Percentiles rank a stretch among this genome's conserved stretches.
Conservation (phyloP, 768 basidiomycete species). For the Psilocybe subaeruginosa region DNA sequence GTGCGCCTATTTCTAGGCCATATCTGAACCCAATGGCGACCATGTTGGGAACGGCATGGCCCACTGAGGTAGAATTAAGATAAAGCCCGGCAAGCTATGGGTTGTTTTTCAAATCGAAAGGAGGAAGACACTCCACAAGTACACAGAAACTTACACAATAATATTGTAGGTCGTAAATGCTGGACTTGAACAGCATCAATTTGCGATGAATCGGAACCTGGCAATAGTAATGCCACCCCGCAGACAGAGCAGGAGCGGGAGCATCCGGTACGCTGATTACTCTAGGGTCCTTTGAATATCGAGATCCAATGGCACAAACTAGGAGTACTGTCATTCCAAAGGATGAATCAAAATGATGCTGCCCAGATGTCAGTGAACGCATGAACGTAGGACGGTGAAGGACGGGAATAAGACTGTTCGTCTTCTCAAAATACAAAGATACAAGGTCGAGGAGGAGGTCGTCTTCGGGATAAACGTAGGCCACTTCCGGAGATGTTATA, state of each 20-base stretch:
- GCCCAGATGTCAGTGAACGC: slow-evolving; percentile 43
- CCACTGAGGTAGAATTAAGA: slow-evolving; percentile 57
- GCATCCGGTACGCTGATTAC: slow-evolving; percentile 44
- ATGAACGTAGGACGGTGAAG: slow-evolving; percentile 77
- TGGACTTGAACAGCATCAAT: slow-evolving; percentile 63
- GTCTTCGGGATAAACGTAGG: slow-evolving; percentile 46
- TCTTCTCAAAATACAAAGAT: slow-evolving; percentile 61
- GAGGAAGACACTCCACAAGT: background rate
- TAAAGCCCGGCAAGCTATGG: slow-evolving; percentile 53
- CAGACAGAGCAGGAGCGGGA: slow-evolving; percentile 38
- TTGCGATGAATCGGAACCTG: slow-evolving; percentile 68
- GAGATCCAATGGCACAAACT: slow-evolving; percentile 71
- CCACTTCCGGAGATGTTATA: slow-evolving; percentile 22
- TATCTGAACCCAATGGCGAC: slow-evolving; percentile 73
- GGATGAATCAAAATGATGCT: slow-evolving; percentile 49
- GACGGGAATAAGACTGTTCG: slow-evolving; percentile 63
- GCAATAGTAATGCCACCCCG: slow-evolving; percentile 68
- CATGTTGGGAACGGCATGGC: slow-evolving; percentile 69
- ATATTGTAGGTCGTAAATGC: slow-evolving; percentile 75
- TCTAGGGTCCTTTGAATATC: slow-evolving; percentile 59
- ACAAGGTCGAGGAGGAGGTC: slow-evolving; percentile 57
- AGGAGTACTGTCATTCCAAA: slow-evolving; percentile 68
- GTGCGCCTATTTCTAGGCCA: slow-evolving; percentile 80
- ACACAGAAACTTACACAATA: slow-evolving; percentile 41
- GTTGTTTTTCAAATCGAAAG: background rate